Conservation (phyloP, 2,329 filamentous ascomycete genomes). For the Alternaria incomplexa region DNA sequence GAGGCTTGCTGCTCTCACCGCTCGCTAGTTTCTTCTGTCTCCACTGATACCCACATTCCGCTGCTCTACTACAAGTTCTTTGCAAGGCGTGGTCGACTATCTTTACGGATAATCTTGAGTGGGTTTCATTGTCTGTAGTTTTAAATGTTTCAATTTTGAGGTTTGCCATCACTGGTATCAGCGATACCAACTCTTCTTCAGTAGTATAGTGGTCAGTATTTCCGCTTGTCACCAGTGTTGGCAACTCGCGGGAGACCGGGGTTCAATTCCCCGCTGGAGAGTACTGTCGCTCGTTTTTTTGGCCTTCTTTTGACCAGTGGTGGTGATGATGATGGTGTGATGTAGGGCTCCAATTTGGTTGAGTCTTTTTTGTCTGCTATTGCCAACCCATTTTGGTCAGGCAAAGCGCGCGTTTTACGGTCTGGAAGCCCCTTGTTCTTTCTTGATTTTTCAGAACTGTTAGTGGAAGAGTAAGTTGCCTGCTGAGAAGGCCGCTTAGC, state of each 20-base stretch:
- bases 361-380: not conserved
- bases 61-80: not conserved
- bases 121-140: not conserved
- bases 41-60: not conserved
- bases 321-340: not conserved
- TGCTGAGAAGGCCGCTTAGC: no score
- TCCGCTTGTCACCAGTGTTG: not conserved
- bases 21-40: constrained; percentile 1
- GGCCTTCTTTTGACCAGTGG: not conserved
- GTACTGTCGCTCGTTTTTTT: not conserved
- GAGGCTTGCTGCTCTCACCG: not conserved
- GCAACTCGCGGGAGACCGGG: not conserved
- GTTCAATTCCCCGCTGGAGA: constrained; percentile 2
- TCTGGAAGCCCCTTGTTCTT: no score
- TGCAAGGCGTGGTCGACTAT: not conserved
- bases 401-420: no score
- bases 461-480: no score
- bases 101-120: not conserved
- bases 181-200: constrained; percentile 1
- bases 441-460: no score
- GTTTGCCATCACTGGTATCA: not conserved
- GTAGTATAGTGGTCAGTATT: constrained; percentile 4
- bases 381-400: no score
- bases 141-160: no score
- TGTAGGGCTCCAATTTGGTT: not conserved